Evolutionary conservation across 768 basidiomycete species (phyloP).

Genomic region (Russula earlei): DNA sequence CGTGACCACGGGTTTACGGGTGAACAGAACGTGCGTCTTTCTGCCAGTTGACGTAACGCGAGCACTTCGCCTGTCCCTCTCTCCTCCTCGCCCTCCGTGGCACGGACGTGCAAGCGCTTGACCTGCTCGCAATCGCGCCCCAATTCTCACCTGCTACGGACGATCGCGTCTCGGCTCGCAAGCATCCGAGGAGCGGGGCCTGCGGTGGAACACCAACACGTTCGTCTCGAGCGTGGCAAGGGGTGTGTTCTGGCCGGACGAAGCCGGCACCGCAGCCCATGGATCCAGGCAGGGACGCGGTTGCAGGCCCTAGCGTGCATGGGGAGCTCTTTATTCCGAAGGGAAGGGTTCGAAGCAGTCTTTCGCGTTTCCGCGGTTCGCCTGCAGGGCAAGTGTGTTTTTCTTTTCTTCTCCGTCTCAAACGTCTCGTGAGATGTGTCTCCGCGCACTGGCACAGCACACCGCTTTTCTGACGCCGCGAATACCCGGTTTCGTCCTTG

Average conservation of each 20-base stretch:
- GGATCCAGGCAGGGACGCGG: not conserved
- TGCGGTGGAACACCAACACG: conserved; percentile 37
- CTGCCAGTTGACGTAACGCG: conserved; percentile 35
- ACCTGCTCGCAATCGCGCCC: conserved; percentile 37
- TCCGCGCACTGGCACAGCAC: not conserved
- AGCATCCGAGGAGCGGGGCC: conserved; percentile 9
- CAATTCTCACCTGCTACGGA: conserved; percentile 36
- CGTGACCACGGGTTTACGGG: conserved; percentile 39
- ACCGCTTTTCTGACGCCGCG: conserved; percentile 36
- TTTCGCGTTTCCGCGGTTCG: conserved; percentile 37
- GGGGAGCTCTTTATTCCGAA: conserved; percentile 46
- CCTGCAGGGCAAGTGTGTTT: conserved; percentile 35
- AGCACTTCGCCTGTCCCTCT: conserved; percentile 44
- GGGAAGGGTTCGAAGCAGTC: conserved; percentile 34
- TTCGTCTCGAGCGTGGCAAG: conserved; percentile 35
- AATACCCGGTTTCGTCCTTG: conserved; percentile 34
- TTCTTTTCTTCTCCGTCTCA: not conserved
- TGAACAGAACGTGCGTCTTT: conserved; percentile 39
- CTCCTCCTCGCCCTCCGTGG: conserved; percentile 38
- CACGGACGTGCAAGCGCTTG: conserved; percentile 39
- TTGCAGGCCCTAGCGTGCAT: conserved; percentile 23
- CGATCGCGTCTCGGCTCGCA: conserved; percentile 36
- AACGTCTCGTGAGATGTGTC: not conserved
- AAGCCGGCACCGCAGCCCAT: conserved; percentile 23
- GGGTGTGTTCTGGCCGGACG: conserved; percentile 42